Evolutionary conservation across 371 early-diverging fungal genomes (phyloP).

Genomic region (Mucor irregularis): DNA sequence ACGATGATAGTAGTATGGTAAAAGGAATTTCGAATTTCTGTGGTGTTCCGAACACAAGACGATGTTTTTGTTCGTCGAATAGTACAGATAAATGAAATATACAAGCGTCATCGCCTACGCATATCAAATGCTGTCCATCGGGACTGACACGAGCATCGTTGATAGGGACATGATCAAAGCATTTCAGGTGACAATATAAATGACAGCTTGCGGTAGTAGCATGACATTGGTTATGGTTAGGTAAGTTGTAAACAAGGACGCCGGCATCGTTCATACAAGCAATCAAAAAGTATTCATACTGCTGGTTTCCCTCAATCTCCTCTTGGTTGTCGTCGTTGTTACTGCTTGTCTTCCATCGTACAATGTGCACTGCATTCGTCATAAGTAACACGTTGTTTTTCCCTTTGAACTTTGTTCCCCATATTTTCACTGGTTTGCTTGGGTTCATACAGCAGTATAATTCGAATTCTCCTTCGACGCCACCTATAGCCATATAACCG

Average conservation of each 20-base stretch:
- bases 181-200: slow-evolving; percentile 35
- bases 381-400: slow-evolving; percentile 45
- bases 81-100: slow-evolving; percentile 17
- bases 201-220: slow-evolving; percentile 11
- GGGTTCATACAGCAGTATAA: slow-evolving; percentile 52
- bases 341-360: slow-evolving; percentile 55
- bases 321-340: too few species aligned
- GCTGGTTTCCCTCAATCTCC: too few species aligned
- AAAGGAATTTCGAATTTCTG: slow-evolving; percentile 7
- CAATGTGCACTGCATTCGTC: slow-evolving; percentile 58
- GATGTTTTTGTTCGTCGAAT: slow-evolving; percentile 6
- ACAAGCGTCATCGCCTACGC: slow-evolving; percentile 53
- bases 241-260: slow-evolving; percentile 44
- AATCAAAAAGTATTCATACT: slow-evolving; percentile 25
- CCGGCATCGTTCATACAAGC: slow-evolving; percentile 55
- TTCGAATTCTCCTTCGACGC: slow-evolving; percentile 46
- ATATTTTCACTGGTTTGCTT: slow-evolving; percentile 33
- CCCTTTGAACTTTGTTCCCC: slow-evolving; percentile 41
- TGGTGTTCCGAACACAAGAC: slow-evolving; percentile 14
- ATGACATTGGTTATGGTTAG: slow-evolving; percentile 35
- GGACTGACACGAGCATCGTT: slow-evolving; percentile 62
- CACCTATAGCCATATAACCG: slow-evolving; percentile 60
- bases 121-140: slow-evolving; percentile 48
- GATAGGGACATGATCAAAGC: slow-evolving; percentile 47
- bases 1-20: too few species aligned